Conservation (phyloP, 177 flowering plant species). For the Vitis hybrid region DNA sequence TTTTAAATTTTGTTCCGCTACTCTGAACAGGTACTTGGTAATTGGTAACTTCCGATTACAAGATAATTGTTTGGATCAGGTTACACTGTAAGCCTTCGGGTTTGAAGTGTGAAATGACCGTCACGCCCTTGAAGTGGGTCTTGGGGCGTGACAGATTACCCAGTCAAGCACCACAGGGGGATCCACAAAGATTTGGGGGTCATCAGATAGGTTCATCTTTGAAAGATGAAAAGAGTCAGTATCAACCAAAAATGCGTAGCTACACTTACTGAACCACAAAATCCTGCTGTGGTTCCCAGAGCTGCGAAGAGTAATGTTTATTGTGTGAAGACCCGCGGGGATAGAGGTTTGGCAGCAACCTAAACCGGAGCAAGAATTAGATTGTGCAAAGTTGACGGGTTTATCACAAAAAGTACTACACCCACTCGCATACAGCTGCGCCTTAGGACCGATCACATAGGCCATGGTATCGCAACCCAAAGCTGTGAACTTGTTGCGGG, state of each 20-base stretch:
- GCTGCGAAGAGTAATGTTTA: background rate
- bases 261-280: background rate
- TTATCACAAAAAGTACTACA: background rate
- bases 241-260: constrained; percentile 5
- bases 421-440: background rate
- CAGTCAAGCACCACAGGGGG: too few relatives aligned
- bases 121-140: too few relatives aligned
- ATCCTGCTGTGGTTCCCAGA: background rate
- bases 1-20: too few relatives aligned
- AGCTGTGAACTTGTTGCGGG: constrained; percentile 5
- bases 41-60: too few relatives aligned
- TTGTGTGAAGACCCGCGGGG: background rate
- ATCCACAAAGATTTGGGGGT: background rate
- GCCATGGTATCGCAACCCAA: constrained; percentile 6
- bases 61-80: too few relatives aligned
- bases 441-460: background rate
- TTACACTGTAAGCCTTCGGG: too few relatives aligned
- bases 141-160: too few relatives aligned
- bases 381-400: background rate
- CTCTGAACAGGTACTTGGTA: too few relatives aligned
- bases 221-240: background rate
- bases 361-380: constrained; percentile 1
- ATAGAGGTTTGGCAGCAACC: constrained; percentile 9
- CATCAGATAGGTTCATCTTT: background rate
- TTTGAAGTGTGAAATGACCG: too few relatives aligned